phyloP scores from a whole-genome alignment of 148 eudicot species.

The Salicornia ramosissima region DNA sequence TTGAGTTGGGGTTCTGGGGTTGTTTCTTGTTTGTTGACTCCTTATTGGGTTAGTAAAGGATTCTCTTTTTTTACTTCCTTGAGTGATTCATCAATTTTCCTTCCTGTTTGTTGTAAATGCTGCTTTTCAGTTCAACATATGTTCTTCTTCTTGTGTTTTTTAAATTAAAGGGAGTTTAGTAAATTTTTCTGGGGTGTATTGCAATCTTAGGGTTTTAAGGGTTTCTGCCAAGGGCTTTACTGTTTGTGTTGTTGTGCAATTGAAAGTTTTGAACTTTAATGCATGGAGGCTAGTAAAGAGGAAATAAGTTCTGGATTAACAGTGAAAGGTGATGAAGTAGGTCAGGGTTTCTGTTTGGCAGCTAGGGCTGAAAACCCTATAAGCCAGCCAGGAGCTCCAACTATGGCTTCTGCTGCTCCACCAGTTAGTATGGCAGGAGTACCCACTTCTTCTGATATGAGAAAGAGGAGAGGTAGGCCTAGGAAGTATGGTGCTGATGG shows the following conservation, averaged over 20 bases:
- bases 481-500: conserved; percentile 84
- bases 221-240: conserved; percentile 10
- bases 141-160: conserved; percentile 7
- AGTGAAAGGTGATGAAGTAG: conserved; percentile 42
- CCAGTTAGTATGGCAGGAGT: conserved; percentile 30
- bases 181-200: conserved; percentile 8
- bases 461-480: conserved; percentile 86
- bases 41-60: conserved; percentile 2
- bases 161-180: conserved; percentile 17
- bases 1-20: conserved; percentile 14
- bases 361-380: conserved; percentile 40
- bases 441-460: conserved; percentile 24
- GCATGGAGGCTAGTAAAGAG: conserved; percentile 62
- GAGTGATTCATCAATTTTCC: conserved; percentile 19
- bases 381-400: conserved; percentile 36
- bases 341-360: conserved; percentile 36
- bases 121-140: conserved; percentile 26
- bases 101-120: conserved; percentile 16
- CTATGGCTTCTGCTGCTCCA: conserved; percentile 29
- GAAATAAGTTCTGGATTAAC: conserved; percentile 45
- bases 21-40: conserved; percentile 21
- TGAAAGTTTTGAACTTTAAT: conserved; percentile 23
- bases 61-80: conserved; percentile 22
- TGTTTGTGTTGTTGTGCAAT: conserved; percentile 16
- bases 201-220: conserved; percentile 32